Conservation (phyloP, 805 yeast species). For the Ascoidea rubescens region DNA sequence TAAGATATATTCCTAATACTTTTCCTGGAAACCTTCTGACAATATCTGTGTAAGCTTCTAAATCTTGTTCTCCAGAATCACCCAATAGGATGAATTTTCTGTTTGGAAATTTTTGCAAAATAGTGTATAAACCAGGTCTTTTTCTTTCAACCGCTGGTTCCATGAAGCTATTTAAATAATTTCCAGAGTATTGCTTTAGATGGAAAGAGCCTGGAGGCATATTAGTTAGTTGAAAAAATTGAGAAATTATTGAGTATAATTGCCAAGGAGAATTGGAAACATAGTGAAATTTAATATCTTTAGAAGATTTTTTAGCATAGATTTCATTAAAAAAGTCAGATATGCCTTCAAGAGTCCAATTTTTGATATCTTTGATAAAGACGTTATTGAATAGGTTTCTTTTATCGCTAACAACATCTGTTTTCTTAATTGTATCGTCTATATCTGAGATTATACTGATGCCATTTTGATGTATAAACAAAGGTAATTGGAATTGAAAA, state of each 20-base stretch:
- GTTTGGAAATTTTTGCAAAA: slow-evolving; percentile 60
- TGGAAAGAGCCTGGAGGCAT: slow-evolving; percentile 79
- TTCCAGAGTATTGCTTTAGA: slow-evolving; percentile 78
- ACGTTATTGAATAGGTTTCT: slow-evolving; percentile 70
- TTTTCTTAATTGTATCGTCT: slow-evolving; percentile 84
- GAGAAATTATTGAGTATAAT: slow-evolving; percentile 40
- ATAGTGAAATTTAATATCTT: slow-evolving; percentile 59
- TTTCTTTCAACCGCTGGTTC: slow-evolving; percentile 83
- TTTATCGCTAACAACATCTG: slow-evolving; percentile 86
- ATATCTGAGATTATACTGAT: slow-evolving; percentile 76
- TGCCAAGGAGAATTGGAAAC: slow-evolving; percentile 97
- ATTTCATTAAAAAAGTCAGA: slow-evolving; percentile 57
- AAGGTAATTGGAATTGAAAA: slow-evolving; percentile 29
- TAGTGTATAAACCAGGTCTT: slow-evolving; percentile 43
- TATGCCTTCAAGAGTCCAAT: slow-evolving; percentile 67
- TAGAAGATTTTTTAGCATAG: slow-evolving; percentile 14
- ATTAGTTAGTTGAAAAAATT: slow-evolving; percentile 35
- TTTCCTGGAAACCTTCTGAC: slow-evolving; percentile 49
- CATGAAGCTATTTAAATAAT: slow-evolving; percentile 63
- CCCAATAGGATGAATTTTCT: slow-evolving; percentile 79
- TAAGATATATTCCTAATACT: slow-evolving; percentile 61
- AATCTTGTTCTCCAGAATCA: slow-evolving; percentile 90
- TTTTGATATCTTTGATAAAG: slow-evolving; percentile 47
- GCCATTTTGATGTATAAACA: slow-evolving; percentile 31
- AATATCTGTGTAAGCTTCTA: slow-evolving; percentile 76